These are phyloP conservation scores for Leptosphaerulina australis DNA, from an alignment of 2,329 filamentous ascomycete genomes.

Conservation along the genomic window DNA sequence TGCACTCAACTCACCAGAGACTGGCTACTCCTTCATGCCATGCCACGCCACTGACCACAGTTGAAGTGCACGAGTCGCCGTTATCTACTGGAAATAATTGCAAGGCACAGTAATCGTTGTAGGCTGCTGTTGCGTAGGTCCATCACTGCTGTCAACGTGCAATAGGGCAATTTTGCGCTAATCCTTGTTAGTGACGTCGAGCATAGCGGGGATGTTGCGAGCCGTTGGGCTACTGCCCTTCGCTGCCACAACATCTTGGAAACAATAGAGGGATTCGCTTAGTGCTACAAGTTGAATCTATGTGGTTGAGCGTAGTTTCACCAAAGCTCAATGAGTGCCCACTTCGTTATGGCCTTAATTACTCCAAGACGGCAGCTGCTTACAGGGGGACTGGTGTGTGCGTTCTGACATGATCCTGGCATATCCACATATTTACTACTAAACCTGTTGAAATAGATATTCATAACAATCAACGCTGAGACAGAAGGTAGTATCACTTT, in stretches of 20 bases:
- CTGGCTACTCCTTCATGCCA: not conserved
- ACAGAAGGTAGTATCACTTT: too few relatives aligned
- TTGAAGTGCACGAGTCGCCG: not conserved
- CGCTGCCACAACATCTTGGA: not conserved
- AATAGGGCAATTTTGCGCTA: not conserved
- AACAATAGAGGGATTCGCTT: not conserved
- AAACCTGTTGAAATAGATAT: too few relatives aligned
- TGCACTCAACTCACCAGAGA: not conserved
- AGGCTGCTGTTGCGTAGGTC: constrained; percentile 1
- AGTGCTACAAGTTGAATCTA: not conserved
- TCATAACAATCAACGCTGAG: too few relatives aligned
- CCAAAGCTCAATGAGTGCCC: too few relatives aligned
- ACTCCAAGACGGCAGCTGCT: too few relatives aligned
- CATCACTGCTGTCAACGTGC: constrained; percentile 1
- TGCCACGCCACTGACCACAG: not conserved
- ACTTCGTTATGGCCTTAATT: too few relatives aligned
- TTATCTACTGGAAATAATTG: not conserved
- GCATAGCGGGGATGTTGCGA: constrained; percentile 4
- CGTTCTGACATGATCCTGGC: too few relatives aligned
- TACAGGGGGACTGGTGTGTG: too few relatives aligned
- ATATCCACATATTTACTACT: too few relatives aligned
- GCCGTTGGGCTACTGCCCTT: not conserved
- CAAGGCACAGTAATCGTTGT: not conserved
- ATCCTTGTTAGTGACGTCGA: not conserved
- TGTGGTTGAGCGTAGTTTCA: too few relatives aligned